Percentiles rank a stretch among this genome's conserved stretches.
phyloP scores from a whole-genome alignment of 768 basidiomycete species.

The Sarcomyxa edulis region DNA sequence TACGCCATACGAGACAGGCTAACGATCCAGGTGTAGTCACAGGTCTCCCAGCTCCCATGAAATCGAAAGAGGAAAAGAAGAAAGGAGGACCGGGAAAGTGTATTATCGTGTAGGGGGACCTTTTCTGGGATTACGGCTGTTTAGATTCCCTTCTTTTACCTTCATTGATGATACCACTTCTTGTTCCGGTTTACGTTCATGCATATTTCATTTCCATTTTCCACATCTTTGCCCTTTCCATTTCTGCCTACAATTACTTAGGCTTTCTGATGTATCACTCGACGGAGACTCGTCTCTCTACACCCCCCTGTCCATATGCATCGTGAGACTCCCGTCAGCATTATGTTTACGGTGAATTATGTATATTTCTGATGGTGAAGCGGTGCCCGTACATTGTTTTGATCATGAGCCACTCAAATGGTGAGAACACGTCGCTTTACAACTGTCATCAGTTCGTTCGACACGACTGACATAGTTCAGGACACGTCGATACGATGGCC shows the following conservation, averaged over 20 bases:
- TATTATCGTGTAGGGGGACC: constrained; percentile 74
- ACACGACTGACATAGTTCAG: no score
- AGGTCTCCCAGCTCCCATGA: constrained; percentile 33
- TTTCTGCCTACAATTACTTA: constrained; percentile 11
- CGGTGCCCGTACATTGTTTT: no score
- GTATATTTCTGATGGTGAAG: no score
- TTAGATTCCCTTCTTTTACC: constrained; percentile 69
- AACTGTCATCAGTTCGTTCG: no score
- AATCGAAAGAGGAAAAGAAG: constrained; percentile 39
- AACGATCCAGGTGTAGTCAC: constrained; percentile 48
- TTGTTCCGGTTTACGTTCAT: constrained; percentile 6
- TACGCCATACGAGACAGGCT: constrained; percentile 67
- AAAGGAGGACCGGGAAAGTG: constrained; percentile 46
- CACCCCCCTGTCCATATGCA: constrained; percentile 19
- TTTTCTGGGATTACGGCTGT: constrained; percentile 55
- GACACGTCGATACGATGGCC: no score
- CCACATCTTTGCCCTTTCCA: constrained; percentile 10
- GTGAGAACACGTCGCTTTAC: no score
- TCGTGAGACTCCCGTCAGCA: no score
- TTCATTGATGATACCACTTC: constrained; percentile 78
- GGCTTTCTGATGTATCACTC: constrained; percentile 30
- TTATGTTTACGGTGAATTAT: no score
- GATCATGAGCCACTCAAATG: no score
- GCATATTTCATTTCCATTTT: constrained; percentile 14
- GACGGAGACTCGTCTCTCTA: constrained; percentile 21